Evolutionary conservation across 495 filamentous ascomycete genomes (phyloP).

Genomic region (Evernia prunastri): DNA sequence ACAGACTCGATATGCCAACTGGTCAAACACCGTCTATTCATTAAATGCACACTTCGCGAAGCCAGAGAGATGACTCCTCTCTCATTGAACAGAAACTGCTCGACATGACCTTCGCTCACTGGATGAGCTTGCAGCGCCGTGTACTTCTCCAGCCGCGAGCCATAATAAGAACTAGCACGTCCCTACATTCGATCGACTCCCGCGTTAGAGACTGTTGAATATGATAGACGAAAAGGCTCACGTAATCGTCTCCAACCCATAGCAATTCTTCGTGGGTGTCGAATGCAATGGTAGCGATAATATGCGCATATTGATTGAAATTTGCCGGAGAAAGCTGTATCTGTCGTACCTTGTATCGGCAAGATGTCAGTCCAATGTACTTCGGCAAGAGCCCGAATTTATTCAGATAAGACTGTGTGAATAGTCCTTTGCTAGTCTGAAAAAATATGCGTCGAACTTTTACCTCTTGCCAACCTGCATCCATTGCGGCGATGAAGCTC

Average conservation of each 20-base stretch:
- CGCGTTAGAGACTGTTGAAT: neutral
- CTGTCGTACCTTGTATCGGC: constrained; percentile 18
- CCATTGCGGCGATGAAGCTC: constrained; percentile 19
- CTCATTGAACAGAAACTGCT: constrained; percentile 79
- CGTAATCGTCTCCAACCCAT: constrained; percentile 87
- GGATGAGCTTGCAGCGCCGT: constrained; percentile 70
- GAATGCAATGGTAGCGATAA: constrained; percentile 58
- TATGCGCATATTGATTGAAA: constrained; percentile 17
- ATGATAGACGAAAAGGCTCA: constrained; percentile 37
- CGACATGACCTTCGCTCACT: constrained; percentile 59
- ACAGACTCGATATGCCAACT: constrained; percentile 75
- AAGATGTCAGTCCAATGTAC: neutral
- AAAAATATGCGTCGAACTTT: neutral
- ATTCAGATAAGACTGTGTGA: neutral
- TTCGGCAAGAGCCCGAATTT: neutral
- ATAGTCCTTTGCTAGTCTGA: neutral
- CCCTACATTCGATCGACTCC: constrained; percentile 48
- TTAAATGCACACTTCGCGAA: constrained; percentile 74
- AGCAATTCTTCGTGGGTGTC: constrained; percentile 82
- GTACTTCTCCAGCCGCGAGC: constrained; percentile 61
- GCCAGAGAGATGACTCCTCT: constrained; percentile 78
- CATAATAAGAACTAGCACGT: constrained; percentile 74
- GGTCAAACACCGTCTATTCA: constrained; percentile 67
- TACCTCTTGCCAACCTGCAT: constrained; percentile 25
- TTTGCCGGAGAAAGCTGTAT: constrained; percentile 18